Conservation (phyloP, 1,284 basidiomycete species). For the Ustilago xerochloae region DNA sequence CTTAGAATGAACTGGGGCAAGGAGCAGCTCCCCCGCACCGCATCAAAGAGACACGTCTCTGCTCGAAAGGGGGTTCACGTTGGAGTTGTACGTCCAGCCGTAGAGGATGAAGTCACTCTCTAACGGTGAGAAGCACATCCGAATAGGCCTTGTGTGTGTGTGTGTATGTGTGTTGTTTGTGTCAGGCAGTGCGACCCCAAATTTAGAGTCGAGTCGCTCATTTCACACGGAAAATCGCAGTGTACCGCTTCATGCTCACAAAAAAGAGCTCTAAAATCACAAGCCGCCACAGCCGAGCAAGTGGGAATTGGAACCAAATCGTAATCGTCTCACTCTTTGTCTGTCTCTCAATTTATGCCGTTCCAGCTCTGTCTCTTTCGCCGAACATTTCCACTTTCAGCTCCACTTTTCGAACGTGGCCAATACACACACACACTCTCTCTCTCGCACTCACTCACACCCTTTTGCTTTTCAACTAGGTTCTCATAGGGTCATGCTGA, state of each 20-base stretch:
- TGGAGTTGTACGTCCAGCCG: no score
- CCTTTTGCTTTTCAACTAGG: background rate
- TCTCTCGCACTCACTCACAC: no score
- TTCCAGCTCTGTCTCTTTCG: no score
- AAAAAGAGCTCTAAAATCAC: background rate
- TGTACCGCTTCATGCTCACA: background rate
- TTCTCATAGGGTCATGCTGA: constrained; percentile 3
- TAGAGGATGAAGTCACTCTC: no score
- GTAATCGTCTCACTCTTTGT: no score
- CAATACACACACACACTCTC: background rate
- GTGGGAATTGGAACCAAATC: no score
- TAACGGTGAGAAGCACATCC: no score
- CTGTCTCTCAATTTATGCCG: no score
- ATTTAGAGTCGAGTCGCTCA: background rate
- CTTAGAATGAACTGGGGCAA: background rate
- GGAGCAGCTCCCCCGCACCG: background rate
- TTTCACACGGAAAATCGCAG: background rate
- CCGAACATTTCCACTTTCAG: no score
- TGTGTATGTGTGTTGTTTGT: background rate
- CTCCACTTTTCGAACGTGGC: constrained; percentile 30
- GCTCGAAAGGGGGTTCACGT: no score
- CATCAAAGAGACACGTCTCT: background rate
- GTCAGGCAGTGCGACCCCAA: background rate
- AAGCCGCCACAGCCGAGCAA: background rate
- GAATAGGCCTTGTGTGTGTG: no score